phyloP scores from a whole-genome alignment of 2,329 filamentous ascomycete species.

The Nigrospora oryzae region DNA sequence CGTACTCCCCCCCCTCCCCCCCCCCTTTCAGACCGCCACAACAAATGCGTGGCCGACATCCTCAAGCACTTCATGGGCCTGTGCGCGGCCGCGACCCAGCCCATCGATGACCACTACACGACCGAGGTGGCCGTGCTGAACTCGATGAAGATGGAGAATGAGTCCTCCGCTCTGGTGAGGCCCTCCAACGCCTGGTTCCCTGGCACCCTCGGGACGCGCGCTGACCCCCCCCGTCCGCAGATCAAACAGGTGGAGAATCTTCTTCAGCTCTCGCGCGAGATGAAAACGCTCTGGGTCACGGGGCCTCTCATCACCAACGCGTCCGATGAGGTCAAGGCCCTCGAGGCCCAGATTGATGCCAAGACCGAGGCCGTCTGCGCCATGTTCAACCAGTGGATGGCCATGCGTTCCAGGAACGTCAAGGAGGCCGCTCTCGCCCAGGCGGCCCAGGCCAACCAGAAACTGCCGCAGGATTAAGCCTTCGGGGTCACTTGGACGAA shows the following conservation, averaged over 20 bases:
- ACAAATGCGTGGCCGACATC: slow-evolving; percentile 33
- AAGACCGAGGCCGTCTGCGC: slow-evolving; percentile 26
- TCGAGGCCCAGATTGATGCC: slow-evolving; percentile 5
- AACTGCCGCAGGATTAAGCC: background rate
- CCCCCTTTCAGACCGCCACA: slow-evolving; percentile 30
- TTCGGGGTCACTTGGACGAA: no score
- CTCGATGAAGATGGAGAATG: slow-evolving; percentile 29
- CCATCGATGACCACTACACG: slow-evolving; percentile 22
- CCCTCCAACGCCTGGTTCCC: background rate
- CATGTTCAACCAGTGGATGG: slow-evolving; percentile 19
- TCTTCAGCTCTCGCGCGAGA: slow-evolving; percentile 34
- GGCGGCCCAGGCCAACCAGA: background rate
- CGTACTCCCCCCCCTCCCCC: background rate
- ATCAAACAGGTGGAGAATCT: slow-evolving; percentile 34
- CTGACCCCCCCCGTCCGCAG: slow-evolving; percentile 11
- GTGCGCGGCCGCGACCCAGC: slow-evolving; percentile 25
- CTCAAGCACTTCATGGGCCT: slow-evolving; percentile 35
- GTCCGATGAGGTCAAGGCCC: slow-evolving; percentile 26
- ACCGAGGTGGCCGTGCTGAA: slow-evolving; percentile 29
- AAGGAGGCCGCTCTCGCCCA: background rate
- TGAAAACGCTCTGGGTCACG: slow-evolving; percentile 41
- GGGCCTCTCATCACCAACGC: slow-evolving; percentile 30
- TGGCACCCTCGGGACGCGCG: background rate
- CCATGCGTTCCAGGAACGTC: slow-evolving; percentile 12
- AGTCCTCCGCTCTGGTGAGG: slow-evolving; percentile 26